phyloP scores from a whole-genome alignment of 768 basidiomycete genomes.

The Pisolithus tinctorius region DNA sequence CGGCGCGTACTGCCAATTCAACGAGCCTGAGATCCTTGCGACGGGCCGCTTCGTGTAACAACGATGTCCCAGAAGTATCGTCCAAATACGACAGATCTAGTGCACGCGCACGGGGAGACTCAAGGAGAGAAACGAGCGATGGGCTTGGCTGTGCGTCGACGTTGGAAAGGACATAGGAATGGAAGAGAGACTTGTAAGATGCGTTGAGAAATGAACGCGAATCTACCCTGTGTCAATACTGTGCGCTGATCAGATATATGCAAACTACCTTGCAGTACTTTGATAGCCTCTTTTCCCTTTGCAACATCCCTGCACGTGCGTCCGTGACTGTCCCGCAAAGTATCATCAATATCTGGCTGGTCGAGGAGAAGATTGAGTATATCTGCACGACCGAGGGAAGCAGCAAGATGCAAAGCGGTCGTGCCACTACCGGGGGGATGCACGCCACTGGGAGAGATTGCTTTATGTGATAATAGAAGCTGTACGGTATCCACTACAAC shows the following conservation, averaged over 20 bases:
- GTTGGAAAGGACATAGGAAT: slow-evolving; percentile 65
- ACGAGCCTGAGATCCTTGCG: slow-evolving; percentile 76
- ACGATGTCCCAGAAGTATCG: slow-evolving; percentile 63
- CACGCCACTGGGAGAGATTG: slow-evolving; percentile 72
- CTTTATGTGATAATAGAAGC: slow-evolving; percentile 61
- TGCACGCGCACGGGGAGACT: slow-evolving; percentile 59
- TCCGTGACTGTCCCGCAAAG: slow-evolving; percentile 58
- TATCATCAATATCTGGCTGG: slow-evolving; percentile 78
- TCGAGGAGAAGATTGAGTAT: slow-evolving; percentile 71
- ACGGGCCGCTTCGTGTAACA: slow-evolving; percentile 83
- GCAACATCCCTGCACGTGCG: slow-evolving; percentile 69
- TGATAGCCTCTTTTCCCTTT: slow-evolving; percentile 54
- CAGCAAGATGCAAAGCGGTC: slow-evolving; percentile 69
- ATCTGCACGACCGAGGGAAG: slow-evolving; percentile 65
- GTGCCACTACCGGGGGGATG: slow-evolving; percentile 67
- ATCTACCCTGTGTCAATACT: slow-evolving; percentile 37
- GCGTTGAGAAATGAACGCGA: slow-evolving; percentile 73
- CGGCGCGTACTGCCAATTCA: slow-evolving; percentile 77
- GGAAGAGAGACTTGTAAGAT: slow-evolving; percentile 65
- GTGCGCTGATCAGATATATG: not conserved
- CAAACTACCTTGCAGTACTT: slow-evolving; percentile 60
- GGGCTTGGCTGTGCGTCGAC: slow-evolving; percentile 32
- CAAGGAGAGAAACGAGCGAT: slow-evolving; percentile 51
- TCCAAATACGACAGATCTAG: slow-evolving; percentile 80
- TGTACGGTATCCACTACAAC: slow-evolving; percentile 58